Evolutionary conservation across 208 protist genomes (phyloP).

Genomic region (Hexamita inflata): DNA sequence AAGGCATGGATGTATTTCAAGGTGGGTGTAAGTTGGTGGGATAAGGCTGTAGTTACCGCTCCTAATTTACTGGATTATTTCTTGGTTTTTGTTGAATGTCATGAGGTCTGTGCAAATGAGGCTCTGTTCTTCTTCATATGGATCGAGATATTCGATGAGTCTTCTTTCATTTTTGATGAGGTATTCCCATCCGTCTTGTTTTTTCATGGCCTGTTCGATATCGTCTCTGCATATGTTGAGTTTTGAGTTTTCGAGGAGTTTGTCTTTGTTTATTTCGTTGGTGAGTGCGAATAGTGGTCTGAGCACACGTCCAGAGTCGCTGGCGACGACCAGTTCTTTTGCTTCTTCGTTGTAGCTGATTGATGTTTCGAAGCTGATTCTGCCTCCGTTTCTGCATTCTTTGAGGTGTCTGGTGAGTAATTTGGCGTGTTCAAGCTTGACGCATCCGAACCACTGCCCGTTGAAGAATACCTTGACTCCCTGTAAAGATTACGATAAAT

Average conservation of each 20-base stretch:
- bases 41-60: background rate
- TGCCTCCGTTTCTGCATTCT: background rate
- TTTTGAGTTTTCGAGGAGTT: background rate
- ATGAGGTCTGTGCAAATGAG: slow-evolving; percentile 12
- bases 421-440: background rate
- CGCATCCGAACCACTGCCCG: slow-evolving; percentile 3
- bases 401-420: background rate
- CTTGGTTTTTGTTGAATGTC: background rate
- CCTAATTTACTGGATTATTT: background rate
- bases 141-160: slow-evolving; percentile 23
- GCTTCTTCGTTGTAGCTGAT: background rate
- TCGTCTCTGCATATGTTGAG: background rate
- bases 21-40: slow-evolving; percentile 54
- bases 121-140: slow-evolving; percentile 10
- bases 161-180: background rate
- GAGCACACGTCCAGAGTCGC: slow-evolving; percentile 2
- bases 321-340: background rate
- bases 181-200: background rate
- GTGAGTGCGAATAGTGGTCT: slow-evolving; percentile 8
- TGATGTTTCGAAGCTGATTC: background rate
- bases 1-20: slow-evolving; percentile 71
- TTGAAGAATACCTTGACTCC: slow-evolving; percentile 18
- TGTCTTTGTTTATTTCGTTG: background rate
- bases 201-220: background rate
- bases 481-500: background rate